Base-by-base conservation (phyloP, 768 basidiomycete species). In the Phanerochaete carnosa region DNA sequence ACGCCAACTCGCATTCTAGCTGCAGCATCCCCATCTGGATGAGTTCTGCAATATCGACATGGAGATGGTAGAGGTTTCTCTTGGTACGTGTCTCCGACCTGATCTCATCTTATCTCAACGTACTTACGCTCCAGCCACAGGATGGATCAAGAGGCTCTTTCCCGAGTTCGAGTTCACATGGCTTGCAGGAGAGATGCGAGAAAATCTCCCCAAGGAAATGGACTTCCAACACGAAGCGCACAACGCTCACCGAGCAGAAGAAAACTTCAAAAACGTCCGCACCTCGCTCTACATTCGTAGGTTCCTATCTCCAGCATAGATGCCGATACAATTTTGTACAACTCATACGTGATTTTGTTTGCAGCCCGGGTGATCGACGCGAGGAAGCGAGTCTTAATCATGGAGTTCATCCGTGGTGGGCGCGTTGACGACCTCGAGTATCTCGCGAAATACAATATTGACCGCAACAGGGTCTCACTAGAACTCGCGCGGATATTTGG, bases 131-230 rank as follows among this genome's bases (percentile, higher is more conserved):
- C 15, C 2, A 7, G 25, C 35, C 49, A 13, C 54, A 87, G 88
- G 88, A 19, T 89, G 92, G 84, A 87, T 99, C 64, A 95, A 95
- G 69, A 84, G 83, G 61, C 86, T 93, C 82, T 98, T 98, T 73
- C 97, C 97, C 1, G 88, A 95, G 57, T 99, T 98, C 66, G 95
- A 98, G 71, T 86, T 87, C 69, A 88, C 87, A 0, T 97, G 95
- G 95, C 80, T 96, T 12, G 77, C 90, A 60, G 92, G 94, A 66
- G 97, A 98, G 76, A 98, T 99, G 95, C 86, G 89, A 32, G 84
- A 87, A 64, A 95, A 95, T 70, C 75, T 93, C 29, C 94, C 94
- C 0, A 89, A 90, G 66, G 95, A 98, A 75, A 92, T 98, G 92
- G 87, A 99, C 75, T 98, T 99, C 69, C 75, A 84, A 15, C 87